Conservation (phyloP, 331 rosid species). For the Malus hybrid region DNA sequence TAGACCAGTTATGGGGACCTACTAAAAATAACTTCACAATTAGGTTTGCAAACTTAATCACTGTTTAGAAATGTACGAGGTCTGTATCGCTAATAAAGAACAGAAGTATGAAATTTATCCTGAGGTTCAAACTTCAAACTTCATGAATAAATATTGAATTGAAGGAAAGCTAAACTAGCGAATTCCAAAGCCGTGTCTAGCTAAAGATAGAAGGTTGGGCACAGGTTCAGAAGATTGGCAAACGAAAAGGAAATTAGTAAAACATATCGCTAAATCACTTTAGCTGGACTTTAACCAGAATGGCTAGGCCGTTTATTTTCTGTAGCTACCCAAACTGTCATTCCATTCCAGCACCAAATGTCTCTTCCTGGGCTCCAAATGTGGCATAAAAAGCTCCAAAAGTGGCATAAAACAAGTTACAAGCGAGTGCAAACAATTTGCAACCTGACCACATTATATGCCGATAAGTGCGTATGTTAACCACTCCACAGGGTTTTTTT, state of each 20-base stretch:
- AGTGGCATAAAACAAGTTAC: not conserved
- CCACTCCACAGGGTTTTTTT: not conserved
- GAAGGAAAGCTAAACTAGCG: not conserved
- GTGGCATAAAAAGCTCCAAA: not conserved
- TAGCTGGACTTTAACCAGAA: not conserved
- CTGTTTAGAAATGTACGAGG: not conserved
- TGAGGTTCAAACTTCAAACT: not conserved
- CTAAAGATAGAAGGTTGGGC: not conserved
- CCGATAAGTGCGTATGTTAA: not conserved
- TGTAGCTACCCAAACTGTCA: not conserved
- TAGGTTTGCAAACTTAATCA: not conserved
- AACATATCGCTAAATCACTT: not conserved
- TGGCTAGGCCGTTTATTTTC: not conserved
- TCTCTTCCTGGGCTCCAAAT: not conserved
- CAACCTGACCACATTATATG: not conserved
- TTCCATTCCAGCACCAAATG: not conserved
- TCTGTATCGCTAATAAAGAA: not conserved
- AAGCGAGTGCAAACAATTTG: not conserved
- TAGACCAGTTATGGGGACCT: slow-evolving; percentile 80
- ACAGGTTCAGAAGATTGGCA: not conserved
- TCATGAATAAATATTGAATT: not conserved
- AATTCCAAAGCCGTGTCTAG: not conserved
- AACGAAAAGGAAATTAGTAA: not conserved
- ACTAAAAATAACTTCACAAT: slow-evolving; percentile 13
- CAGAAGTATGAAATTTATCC: not conserved